These are phyloP conservation scores for Kodamaea kaohsiungensis DNA, from an alignment of 805 yeast genomes.

Conservation along the genomic window DNA sequence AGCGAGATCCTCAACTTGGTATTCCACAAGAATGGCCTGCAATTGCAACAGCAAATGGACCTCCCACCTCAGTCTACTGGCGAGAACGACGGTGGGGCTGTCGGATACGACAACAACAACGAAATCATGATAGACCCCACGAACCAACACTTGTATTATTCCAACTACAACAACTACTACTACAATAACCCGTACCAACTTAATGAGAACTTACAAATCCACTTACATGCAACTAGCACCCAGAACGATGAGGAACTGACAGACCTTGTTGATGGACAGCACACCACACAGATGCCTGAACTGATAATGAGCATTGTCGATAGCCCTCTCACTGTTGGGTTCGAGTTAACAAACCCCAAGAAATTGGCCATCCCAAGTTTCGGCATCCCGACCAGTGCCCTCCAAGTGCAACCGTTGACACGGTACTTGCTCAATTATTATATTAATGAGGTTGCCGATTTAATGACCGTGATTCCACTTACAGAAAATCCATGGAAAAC, in stretches of 20 bases:
- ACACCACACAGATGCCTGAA: slow-evolving; percentile 50
- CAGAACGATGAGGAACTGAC: slow-evolving; percentile 29
- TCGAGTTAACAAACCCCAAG: slow-evolving; percentile 37
- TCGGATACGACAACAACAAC: slow-evolving; percentile 10
- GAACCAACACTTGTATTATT: slow-evolving; percentile 38
- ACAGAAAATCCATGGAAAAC: slow-evolving; percentile 87
- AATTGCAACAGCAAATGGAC: neutral
- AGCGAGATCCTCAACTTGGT: slow-evolving; percentile 53
- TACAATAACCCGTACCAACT: slow-evolving; percentile 41
- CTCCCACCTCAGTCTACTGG: slow-evolving; percentile 2
- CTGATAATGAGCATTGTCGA: slow-evolving; percentile 53
- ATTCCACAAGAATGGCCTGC: slow-evolving; percentile 46
- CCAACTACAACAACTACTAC: slow-evolving; percentile 39
- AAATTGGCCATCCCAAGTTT: slow-evolving; percentile 19
- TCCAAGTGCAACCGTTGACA: slow-evolving; percentile 68
- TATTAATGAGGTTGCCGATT: slow-evolving; percentile 72
- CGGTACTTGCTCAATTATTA: slow-evolving; percentile 73
- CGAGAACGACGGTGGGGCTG: slow-evolving; percentile 6
- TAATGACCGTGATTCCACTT: slow-evolving; percentile 69
- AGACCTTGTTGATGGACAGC: slow-evolving; percentile 30
- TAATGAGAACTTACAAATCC: slow-evolving; percentile 42
- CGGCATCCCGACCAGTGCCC: slow-evolving; percentile 58
- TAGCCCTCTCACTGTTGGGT: slow-evolving; percentile 40
- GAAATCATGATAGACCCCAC: slow-evolving; percentile 29
- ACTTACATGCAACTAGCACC: slow-evolving; percentile 38